phyloP scores from a whole-genome alignment of 768 basidiomycete species.

The Pulveroboletus sp. region DNA sequence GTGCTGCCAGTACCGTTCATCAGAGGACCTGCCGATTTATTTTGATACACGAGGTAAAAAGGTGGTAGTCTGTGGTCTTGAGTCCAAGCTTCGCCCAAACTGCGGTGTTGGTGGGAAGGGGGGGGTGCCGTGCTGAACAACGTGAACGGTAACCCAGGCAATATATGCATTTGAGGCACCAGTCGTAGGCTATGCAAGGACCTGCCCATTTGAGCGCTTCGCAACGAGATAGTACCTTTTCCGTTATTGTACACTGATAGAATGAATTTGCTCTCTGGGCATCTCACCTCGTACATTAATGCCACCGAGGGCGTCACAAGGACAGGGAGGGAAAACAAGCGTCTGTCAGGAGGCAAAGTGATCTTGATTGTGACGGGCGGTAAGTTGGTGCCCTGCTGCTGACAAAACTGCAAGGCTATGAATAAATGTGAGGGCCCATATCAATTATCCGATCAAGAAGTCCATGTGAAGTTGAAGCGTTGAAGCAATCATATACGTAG shows the following conservation, averaged over 20 bases:
- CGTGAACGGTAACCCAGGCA: background rate
- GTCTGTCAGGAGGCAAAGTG: background rate
- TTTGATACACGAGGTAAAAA: conserved; percentile 45
- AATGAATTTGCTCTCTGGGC: too few relatives aligned
- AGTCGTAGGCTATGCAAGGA: background rate
- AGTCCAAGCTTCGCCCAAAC: conserved; percentile 36
- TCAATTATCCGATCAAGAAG: background rate
- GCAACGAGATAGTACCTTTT: conserved; percentile 6
- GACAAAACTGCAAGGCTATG: conserved; percentile 1
- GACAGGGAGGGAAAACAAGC: background rate
- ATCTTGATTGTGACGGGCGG: background rate
- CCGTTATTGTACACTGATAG: background rate
- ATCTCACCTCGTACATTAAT: background rate
- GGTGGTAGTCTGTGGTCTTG: conserved; percentile 44
- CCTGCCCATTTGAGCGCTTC: background rate
- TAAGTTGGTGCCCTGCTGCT: background rate
- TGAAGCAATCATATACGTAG: background rate
- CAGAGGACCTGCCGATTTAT: conserved; percentile 52
- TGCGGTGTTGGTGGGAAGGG: conserved; percentile 14
- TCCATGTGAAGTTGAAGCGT: background rate
- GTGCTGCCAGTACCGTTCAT: conserved; percentile 22
- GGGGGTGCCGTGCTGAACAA: background rate
- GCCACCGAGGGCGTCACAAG: background rate
- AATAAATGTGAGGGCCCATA: conserved; percentile 1
- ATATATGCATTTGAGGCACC: background rate